These are phyloP conservation scores for Suillus subluteus DNA, from an alignment of 768 basidiomycete genomes.

Conservation along the genomic window DNA sequence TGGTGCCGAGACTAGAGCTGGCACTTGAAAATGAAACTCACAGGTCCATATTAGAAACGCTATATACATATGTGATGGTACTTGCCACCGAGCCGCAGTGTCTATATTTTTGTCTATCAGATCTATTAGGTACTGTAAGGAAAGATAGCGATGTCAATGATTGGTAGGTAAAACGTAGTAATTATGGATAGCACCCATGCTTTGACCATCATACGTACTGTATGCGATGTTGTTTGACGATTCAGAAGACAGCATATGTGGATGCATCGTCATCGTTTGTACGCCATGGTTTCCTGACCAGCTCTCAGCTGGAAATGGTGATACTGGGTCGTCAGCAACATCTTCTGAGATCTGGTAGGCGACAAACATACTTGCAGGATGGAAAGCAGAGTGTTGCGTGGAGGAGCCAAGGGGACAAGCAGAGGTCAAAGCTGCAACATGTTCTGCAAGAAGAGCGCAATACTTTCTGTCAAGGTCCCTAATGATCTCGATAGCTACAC, in stretches of 20 bases:
- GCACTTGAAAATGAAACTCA: neutral
- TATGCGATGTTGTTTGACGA: neutral
- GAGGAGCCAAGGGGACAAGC: neutral
- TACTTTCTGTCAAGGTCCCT: conserved; percentile 1
- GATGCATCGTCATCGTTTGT: conserved; percentile 1
- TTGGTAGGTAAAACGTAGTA: neutral
- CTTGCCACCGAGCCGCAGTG: neutral
- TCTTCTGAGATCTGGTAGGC: neutral
- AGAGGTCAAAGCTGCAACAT: neutral
- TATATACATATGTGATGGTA: too few species aligned
- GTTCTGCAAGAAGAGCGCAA: neutral
- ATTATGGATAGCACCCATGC: neutral
- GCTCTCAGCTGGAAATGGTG: neutral
- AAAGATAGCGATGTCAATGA: neutral
- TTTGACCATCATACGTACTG: neutral
- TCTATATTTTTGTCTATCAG: neutral
- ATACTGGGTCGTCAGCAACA: neutral
- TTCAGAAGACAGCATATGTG: neutral
- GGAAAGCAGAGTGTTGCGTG: neutral
- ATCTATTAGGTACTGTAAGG: neutral
- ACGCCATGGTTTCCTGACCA: neutral
- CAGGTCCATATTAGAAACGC: neutral
- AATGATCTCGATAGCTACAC: neutral
- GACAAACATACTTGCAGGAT: neutral
- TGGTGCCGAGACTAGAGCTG: too few species aligned